Evolutionary conservation across 2,329 filamentous ascomycete genomes (phyloP), one percentile per base, ranked within the genome.

Genomic region (Tolypocladium nubicola): DNA sequence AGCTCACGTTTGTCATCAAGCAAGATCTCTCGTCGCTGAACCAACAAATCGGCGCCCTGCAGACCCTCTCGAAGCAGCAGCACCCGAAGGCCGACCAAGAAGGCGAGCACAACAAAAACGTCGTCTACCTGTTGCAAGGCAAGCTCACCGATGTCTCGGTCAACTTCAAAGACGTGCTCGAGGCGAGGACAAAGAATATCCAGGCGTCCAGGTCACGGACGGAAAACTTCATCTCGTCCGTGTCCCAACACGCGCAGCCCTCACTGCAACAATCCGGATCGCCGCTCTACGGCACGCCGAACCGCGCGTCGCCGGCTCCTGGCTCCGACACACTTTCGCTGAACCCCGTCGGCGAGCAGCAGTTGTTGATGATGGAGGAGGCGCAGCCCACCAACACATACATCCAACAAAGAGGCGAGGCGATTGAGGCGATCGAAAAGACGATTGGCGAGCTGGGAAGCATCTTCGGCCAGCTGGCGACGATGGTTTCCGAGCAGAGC

Each of bases 91-190:
- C 75, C 61, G 84, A 83, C 64, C 92, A 97, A 69, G 90, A 96
- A 72, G 91, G 91, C 64, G 92, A 97, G 70, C 95, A 99, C 76
- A 96, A 96, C 78, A 96, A 96, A 74, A 97, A 97, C 68, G 94
- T 97, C 38, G 89, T 97, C 3, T 86, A 96, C 61, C 80, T 97
- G 69, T 77, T 97, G 21, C 91, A 97, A 73, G 90, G 90, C 61
- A 94, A 94, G 68, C 79, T 97, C 45, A 93, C 91, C 43, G 91
- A 96, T 67, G 93, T 99, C 4, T 89, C 89, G 33, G 90, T 87
- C 61, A 96, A 93, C 71, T 97, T 99, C 81, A 97, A 97, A 73
- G 93, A 97, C 66, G 93, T 97, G 7, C 79, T 99, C 11, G 94
- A 99, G 71, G 89, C 96, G 47, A 85, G 94, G 58, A 97, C 94